These are phyloP conservation scores for Chlamydomonas sphaeroides DNA, from an alignment of 139 green algal genomes.

Conservation along the genomic window DNA sequence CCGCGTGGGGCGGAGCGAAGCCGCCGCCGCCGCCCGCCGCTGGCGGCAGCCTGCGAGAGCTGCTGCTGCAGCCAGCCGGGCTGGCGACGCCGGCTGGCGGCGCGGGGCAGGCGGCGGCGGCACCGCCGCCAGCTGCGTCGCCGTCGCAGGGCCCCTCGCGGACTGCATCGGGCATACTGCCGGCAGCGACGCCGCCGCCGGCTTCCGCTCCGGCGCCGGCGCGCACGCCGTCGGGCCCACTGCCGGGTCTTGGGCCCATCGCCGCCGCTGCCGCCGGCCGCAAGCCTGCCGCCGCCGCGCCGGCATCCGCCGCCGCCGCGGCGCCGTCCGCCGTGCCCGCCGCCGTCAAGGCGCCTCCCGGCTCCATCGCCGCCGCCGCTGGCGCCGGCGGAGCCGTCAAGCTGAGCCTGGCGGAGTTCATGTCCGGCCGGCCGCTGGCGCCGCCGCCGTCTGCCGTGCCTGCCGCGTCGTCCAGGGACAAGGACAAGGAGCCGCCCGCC, in stretches of 20 bases:
- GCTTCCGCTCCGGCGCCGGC: neutral
- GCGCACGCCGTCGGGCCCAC: constrained; percentile 6
- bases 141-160: neutral
- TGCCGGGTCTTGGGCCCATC: neutral
- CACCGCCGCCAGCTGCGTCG: neutral
- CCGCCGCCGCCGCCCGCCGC: neutral
- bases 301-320: neutral
- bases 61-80: neutral
- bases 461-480: no score
- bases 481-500: neutral
- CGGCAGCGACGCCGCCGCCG: neutral
- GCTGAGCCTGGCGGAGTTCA: constrained; percentile 43
- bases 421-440: neutral
- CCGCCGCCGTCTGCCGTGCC: no score
- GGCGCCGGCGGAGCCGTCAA: neutral
- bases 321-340: neutral
- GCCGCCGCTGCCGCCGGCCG: neutral
- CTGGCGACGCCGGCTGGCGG: neutral
- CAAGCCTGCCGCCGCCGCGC: neutral
- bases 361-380: neutral
- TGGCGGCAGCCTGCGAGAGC: constrained; percentile 6
- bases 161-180: neutral
- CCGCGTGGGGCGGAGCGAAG: constrained; percentile 47
- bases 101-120: no score
- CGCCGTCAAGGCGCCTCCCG: neutral